These are phyloP conservation scores for Fonsecaea monophora DNA, from an alignment of 2,329 filamentous ascomycete genomes.

Conservation along the genomic window DNA sequence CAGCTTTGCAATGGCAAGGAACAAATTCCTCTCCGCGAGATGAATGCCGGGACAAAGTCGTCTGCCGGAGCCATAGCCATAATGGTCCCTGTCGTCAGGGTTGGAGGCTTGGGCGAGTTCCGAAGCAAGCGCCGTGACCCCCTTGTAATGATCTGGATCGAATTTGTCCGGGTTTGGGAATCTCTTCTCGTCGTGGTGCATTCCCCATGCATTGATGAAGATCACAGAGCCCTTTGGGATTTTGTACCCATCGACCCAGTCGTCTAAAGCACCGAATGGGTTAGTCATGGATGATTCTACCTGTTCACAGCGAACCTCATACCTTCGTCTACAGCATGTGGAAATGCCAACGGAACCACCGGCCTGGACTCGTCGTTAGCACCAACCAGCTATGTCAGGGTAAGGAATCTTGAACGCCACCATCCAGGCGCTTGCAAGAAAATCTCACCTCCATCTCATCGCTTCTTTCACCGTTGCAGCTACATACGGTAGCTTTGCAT, in stretches of 20 bases:
- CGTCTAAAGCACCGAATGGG: constrained; percentile 43
- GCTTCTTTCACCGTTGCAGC: constrained; percentile 45
- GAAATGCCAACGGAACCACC: constrained; percentile 55
- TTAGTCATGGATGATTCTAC: constrained; percentile 40
- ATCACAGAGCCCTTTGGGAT: constrained; percentile 57
- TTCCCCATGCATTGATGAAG: constrained; percentile 50
- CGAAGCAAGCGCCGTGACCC: constrained; percentile 44
- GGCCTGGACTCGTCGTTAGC: constrained; percentile 4
- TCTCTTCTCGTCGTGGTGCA: constrained; percentile 45
- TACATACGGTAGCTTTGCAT: constrained; percentile 44
- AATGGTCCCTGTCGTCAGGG: constrained; percentile 42
- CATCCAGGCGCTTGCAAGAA: neutral
- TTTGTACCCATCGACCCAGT: constrained; percentile 51
- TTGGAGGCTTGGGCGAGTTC: constrained; percentile 46
- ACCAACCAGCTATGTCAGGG: neutral
- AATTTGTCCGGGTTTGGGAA: constrained; percentile 44
- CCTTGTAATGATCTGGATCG: constrained; percentile 45
- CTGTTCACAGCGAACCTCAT: constrained; percentile 20
- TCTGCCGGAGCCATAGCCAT: constrained; percentile 44
- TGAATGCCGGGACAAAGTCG: constrained; percentile 47
- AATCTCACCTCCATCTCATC: constrained; percentile 48
- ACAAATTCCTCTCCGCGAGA: constrained; percentile 45
- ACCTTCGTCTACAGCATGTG: constrained; percentile 49
- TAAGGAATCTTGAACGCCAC: neutral
- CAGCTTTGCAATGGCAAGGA: constrained; percentile 41